phyloP scores from a whole-genome alignment of 306 rosid genomes.

The Notholithocarpus densiflorus region DNA sequence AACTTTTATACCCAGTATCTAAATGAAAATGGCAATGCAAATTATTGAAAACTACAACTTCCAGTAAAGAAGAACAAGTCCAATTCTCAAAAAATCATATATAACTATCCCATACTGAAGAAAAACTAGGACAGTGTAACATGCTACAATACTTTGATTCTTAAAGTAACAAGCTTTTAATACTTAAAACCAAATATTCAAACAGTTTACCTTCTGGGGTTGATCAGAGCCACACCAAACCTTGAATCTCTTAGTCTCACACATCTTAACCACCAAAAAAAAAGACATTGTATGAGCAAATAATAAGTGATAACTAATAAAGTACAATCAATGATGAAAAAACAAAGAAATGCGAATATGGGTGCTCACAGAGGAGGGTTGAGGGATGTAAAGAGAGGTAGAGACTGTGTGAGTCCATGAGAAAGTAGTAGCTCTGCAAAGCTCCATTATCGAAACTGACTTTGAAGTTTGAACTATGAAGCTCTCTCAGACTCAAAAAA shows the following conservation, averaged over 20 bases:
- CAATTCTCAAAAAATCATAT: not conserved
- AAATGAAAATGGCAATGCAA: not conserved
- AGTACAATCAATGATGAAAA: not conserved
- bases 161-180: not conserved
- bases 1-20: not conserved
- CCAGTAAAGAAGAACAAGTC: not conserved
- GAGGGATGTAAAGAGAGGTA: slow-evolving; percentile 50
- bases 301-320: not conserved
- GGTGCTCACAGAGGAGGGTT: slow-evolving; percentile 43
- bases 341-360: slow-evolving; percentile 9
- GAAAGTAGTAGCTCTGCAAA: slow-evolving; percentile 45
- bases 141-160: not conserved
- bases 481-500: not conserved
- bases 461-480: not conserved
- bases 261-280: slow-evolving; percentile 18
- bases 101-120: not conserved
- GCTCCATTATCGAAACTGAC: slow-evolving; percentile 34
- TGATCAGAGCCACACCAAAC: slow-evolving; percentile 54
- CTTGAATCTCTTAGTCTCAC: slow-evolving; percentile 37
- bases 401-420: slow-evolving; percentile 58
- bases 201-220: slow-evolving; percentile 46
- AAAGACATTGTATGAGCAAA: not conserved
- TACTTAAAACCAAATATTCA: not conserved
- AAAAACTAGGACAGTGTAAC: not conserved
- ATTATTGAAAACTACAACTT: not conserved